Base-by-base conservation (phyloP, 192 early-diverging fungal genomes). In the Martensiomyces pterosporus region DNA sequence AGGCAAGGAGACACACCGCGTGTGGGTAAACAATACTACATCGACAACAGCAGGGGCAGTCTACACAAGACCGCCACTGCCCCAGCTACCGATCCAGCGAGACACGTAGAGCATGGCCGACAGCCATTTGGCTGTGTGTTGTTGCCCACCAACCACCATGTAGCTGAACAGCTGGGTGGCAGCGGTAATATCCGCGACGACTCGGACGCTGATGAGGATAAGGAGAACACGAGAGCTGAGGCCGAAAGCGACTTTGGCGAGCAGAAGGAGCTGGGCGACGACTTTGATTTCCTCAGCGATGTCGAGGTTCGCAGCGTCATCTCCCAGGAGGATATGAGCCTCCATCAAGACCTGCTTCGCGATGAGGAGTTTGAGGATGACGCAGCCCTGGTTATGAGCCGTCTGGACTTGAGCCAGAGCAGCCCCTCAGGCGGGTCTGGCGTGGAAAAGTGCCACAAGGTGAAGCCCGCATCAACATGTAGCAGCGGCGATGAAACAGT, bases 311-410 rank as follows among this genome's bases (percentile, higher is more conserved):
- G 46, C 1, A 62, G 59, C 37, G 67, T 62, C 8, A 62, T 69
- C 15, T 69, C 67, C 15, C 67, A 69, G 42, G 67, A 69, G 16
- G 43, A 59, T 13, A 23, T n/a, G 40, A 24, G n/a, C 27, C 29
- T 19, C 17, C 22, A 27, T 36, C 41, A 39, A 13, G 49, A 26
- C 5, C 16, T 10, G 10, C 38, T 39, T 10, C 26, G 35, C 14
- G 38, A 27, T 19, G 43, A 42, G 16, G 49, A 59, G 42, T 46
- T 59, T 43, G 49, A 51, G 19, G 40, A 43, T 14, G n/a, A n/a
- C n/a, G 26, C 57, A 5, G n/a, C 49, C 27, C 45, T 46, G 29
- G 21, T 59, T 35, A 34, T 46, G 49, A 27, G 12, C 29, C 22
- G 22, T 7, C 21, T 42, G 5, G 40, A 42, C 23, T 6, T 42